Base-by-base conservation (phyloP, 2,329 filamentous ascomycete species). In the Neopestalotiopsis rosae region DNA sequence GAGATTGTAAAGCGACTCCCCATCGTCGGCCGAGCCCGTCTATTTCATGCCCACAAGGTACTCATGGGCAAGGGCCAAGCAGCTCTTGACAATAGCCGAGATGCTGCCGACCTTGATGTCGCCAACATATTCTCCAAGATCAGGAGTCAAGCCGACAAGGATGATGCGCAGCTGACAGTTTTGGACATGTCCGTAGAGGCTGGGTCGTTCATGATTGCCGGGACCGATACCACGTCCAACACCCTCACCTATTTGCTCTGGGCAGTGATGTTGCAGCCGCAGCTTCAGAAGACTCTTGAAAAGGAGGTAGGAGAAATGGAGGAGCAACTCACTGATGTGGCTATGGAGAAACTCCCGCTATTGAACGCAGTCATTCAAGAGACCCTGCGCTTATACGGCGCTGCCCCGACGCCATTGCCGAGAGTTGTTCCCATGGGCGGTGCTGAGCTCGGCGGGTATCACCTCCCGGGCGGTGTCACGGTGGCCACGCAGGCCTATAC, bases 161-260 rank as follows among this genome's bases (percentile, higher is more conserved):
- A 20, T 13, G 32, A 34, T 1, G 4, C 30, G 10, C 14, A 14
- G 1, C n/a, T 62, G n/a, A 28, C n/a, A 4, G 59, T 20, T 40
- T 13, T 20, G n/a, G 32, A 40, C 5, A 40, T 62, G 4, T 17
- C 9, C 14, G 70, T 73, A 12, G 81, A 85, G 63, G 84, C 85
- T 0, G 76, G 78, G 6, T 74, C 71, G 0, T 85, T 84, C 70
- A 87, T 88, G 61, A 42, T 86, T 2, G 87, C 86, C 1, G 86
- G 86, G 1, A 85, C 81, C 56, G 86, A 88, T 67, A 88, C 86
- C 0, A 87, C 86, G 0, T 82, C 85, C 0, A 79, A 81, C n/a
- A 83, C 83, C 0, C 70, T 88, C 30, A 86, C 84, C 0, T 88
- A 86, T 67, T 72, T 85, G 1, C 72, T 82, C 7, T 87, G 82